Evolutionary conservation across 495 filamentous ascomycete species (phyloP), one percentile per base, ranked within the genome.

Genomic region (Evansstolkia leycettana): DNA sequence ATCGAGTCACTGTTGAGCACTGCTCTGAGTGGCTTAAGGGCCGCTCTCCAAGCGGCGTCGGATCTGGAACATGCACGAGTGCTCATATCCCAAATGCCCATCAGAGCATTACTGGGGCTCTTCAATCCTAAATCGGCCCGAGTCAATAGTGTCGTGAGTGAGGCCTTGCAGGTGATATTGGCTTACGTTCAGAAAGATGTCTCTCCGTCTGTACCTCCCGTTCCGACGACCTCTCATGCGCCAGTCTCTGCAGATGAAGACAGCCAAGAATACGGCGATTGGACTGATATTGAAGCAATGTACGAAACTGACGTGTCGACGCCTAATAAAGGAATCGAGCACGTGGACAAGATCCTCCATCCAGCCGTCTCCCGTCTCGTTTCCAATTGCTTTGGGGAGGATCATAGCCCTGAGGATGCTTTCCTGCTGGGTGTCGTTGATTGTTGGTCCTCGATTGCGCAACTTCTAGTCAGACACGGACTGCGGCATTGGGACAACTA

Each of bases 261-360:
- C 28, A 84, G 79, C 39, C 80, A 84, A 50, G 80, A 84, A 28
- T 84, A 77, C 50, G 80, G 78, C 17, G 80, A 82, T 42, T 81
- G 70, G 65, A 52, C 63, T 27, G 78, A 58, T 24, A 61, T 78
- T 28, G 69, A 70, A 30, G 67, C 70, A 27, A 47, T 67, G 18
- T 61, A 64, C 14, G 64, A 58, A 28, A 49, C 57, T 15, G 54
- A 59, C 41, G 18, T 20, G 19, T 31, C 42, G 17, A 28, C 50
- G 9, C 17, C 34, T 4, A 46, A 46, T 18, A 50, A 53, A 25
- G 51, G 41, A 20, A 39, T 60, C 14, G 41, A 57, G 33, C 46
- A 64, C 39, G 47, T 70, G 9, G 47, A 70, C 8, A 51, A 54
- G 9, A 47, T 57, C 12, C 54, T 78, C 17, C 68, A 73, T 37